These are phyloP conservation scores for Carex littledalei DNA, from an alignment of 176 grass and related monocot genomes.

Conservation along the genomic window DNA sequence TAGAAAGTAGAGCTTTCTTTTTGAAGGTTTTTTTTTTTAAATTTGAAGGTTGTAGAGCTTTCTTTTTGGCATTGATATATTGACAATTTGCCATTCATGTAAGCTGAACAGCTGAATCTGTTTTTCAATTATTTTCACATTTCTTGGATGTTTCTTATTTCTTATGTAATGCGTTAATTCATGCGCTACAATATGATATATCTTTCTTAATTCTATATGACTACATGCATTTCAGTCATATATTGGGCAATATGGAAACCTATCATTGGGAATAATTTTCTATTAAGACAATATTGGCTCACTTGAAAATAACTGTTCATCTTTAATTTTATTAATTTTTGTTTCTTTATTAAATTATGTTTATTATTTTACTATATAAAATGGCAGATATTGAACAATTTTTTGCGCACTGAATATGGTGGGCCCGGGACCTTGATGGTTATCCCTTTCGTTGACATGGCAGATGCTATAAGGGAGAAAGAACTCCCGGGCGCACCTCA, in stretches of 20 bases:
- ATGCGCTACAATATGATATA: background rate
- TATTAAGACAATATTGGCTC: background rate
- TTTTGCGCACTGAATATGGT: conserved; percentile 60
- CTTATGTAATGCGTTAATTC: background rate
- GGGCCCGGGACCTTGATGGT: conserved; percentile 78
- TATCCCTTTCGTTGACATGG: conserved; percentile 84
- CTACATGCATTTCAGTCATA: background rate
- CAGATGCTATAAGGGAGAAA: conserved; percentile 48
- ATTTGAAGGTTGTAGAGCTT: background rate
- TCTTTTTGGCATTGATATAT: too few relatives aligned
- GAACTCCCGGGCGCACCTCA: conserved; percentile 55
- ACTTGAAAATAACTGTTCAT: background rate
- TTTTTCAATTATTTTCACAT: background rate
- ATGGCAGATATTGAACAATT: conserved; percentile 49
- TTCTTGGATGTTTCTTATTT: background rate
- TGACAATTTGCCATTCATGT: background rate
- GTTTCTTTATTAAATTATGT: background rate
- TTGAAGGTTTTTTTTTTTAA: too few relatives aligned
- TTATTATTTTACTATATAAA: background rate
- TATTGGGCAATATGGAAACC: background rate
- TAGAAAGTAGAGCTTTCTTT: background rate
- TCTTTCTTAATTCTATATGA: background rate
- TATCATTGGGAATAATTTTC: background rate
- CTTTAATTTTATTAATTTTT: background rate
- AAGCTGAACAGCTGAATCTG: background rate